phyloP scores from a whole-genome alignment of 495 filamentous ascomycete species.

The Trichoderma orchidacearum region DNA sequence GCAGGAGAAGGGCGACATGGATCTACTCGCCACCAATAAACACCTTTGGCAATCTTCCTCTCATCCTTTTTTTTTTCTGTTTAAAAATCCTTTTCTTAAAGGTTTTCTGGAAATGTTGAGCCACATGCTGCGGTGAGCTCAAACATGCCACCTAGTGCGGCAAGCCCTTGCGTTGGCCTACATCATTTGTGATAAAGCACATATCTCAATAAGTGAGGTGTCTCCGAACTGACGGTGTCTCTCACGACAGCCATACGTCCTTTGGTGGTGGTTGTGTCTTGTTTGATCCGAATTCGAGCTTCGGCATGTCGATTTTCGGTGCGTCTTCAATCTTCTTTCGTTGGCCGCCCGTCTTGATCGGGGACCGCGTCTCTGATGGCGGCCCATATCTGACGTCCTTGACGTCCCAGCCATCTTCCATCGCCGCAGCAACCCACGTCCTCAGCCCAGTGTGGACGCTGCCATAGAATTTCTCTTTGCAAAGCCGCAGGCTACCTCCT shows the following conservation, averaged over 20 bases:
- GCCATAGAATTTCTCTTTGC: constrained; percentile 95
- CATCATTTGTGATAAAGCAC: background rate
- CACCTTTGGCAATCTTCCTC: background rate
- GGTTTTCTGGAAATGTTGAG: background rate
- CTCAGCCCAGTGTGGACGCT: constrained; percentile 77
- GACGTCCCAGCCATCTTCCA: constrained; percentile 78
- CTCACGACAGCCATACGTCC: background rate
- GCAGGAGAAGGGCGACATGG: background rate
- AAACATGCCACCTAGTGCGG: background rate
- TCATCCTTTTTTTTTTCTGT: background rate
- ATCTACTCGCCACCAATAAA: background rate
- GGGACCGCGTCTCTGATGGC: constrained; percentile 31
- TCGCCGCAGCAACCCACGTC: constrained; percentile 80
- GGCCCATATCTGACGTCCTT: constrained; percentile 62
- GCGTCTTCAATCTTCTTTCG: constrained; percentile 23
- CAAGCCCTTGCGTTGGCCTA: too few relatives aligned
- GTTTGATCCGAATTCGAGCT: constrained; percentile 28
- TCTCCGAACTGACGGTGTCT: background rate
- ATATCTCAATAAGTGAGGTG: background rate
- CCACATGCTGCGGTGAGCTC: background rate
- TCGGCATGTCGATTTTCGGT: constrained; percentile 45
- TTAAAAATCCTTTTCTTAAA: background rate
- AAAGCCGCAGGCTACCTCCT: constrained; percentile 70
- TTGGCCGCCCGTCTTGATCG: constrained; percentile 30
- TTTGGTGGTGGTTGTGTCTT: background rate